Base-by-base conservation (phyloP, 768 basidiomycete genomes). In the Daedaleopsis nitida region DNA sequence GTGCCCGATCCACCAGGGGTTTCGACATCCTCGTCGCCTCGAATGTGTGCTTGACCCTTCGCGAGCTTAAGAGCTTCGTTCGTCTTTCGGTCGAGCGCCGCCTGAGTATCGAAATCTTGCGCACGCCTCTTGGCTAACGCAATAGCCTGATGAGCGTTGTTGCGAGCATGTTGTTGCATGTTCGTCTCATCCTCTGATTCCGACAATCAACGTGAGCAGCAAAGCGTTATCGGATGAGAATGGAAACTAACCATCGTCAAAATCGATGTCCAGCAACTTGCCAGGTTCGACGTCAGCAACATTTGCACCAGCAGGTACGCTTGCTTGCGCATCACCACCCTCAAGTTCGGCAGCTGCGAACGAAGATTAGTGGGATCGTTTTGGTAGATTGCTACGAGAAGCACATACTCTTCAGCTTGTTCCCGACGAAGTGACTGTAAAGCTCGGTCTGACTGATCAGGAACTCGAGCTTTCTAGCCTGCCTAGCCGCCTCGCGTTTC, bases 401-500 rank as follows among this genome's bases (percentile, higher is more conserved):
- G 24, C 44, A 55, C 87, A 68, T 74, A 92, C 92, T 94, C 74
- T 92, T 92, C 55, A 94, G 83, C 77, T 98, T 98, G 76, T 88
- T 97, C 35, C 96, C 96, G 60, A 99, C 95, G 82, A 99, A 98
- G 78, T 99, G 97, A 66, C 93, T 95, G 76, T 98, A 99, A 9
- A 98, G 83, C 73, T 99, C 97, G 4, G 97, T 98, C 75, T 98
- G 96, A 60, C 93, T 98, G 74, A 99, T 95, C 75, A 99, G 80
- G 78, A 98, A 99, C 77, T 99, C 97, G 24, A 99, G 85, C 74
- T 98, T 98, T 66, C 96, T 85, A 13, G 95, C 93, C 73, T 96
- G 94, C 54, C 97, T 81, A 42, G 95, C 91, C 13, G 92, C 90
- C 75, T 99, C 97, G 44, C 96, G 84, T 70, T 87, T 92, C 76